These are phyloP conservation scores for Flammula alnicola DNA, from an alignment of 1,284 basidiomycete species.

Conservation along the genomic window DNA sequence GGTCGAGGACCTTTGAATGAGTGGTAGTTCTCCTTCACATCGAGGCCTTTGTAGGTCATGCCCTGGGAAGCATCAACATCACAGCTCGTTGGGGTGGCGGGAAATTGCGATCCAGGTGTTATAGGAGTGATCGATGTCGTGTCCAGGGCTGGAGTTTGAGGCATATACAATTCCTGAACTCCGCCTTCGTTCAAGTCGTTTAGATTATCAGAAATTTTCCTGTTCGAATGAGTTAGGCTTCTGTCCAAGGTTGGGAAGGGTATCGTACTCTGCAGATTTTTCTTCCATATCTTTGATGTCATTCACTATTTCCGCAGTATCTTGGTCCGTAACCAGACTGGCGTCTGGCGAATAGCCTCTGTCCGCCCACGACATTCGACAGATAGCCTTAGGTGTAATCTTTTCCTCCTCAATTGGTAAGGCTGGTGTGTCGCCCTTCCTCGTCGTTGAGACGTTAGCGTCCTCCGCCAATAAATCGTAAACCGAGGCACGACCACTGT, in stretches of 20 bases:
- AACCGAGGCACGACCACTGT: no score
- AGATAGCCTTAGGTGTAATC: background rate
- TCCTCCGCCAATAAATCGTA: no score
- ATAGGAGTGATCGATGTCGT: slow-evolving; percentile 54
- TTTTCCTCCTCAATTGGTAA: background rate
- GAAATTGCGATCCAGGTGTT: slow-evolving; percentile 50
- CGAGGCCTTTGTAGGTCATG: slow-evolving; percentile 30
- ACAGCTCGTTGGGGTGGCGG: slow-evolving; percentile 47
- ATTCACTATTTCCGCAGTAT: background rate
- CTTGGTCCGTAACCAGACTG: background rate
- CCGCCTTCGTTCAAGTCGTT: slow-evolving; percentile 5
- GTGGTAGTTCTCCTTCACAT: slow-evolving; percentile 27
- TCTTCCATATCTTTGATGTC: background rate
- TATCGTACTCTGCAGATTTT: background rate
- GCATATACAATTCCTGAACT: slow-evolving; percentile 41
- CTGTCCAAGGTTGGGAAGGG: background rate
- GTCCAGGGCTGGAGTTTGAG: slow-evolving; percentile 50
- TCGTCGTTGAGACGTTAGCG: no score
- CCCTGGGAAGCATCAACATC: slow-evolving; percentile 35
- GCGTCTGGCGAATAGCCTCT: background rate
- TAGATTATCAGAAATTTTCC: background rate
- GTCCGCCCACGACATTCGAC: background rate
- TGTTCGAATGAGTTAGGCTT: background rate
- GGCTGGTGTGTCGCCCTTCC: background rate
- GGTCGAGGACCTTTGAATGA: slow-evolving; percentile 16